These are phyloP conservation scores for Niveomyces coronatus DNA, from an alignment of 2,329 filamentous ascomycete genomes.

Conservation along the genomic window DNA sequence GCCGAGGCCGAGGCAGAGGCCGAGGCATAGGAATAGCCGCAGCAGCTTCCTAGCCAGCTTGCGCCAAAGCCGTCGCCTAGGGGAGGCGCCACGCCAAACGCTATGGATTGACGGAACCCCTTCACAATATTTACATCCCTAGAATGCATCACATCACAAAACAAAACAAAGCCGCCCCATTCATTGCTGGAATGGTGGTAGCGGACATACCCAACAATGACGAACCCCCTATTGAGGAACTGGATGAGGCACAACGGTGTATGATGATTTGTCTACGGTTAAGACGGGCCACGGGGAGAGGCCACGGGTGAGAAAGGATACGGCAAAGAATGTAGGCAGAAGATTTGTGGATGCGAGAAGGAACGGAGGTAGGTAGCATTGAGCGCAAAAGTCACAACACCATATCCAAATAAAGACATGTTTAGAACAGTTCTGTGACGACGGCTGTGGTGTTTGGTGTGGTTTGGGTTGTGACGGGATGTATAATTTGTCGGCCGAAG, in stretches of 20 bases:
- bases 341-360: too few species aligned
- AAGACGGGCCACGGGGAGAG: neutral
- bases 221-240: constrained; percentile 1
- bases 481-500: too few species aligned
- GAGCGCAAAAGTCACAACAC: constrained; percentile 9
- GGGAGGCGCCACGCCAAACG: neutral
- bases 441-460: neutral
- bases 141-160: constrained; percentile 8
- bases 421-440: neutral
- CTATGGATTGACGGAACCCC: neutral
- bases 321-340: too few species aligned
- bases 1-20: constrained; percentile 20
- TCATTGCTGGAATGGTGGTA: constrained; percentile 3
- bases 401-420: constrained; percentile 8
- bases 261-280: neutral
- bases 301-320: neutral
- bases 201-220: constrained; percentile 9
- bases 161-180: constrained; percentile 5
- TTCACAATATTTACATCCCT: neutral
- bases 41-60: too few species aligned
- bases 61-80: too few species aligned
- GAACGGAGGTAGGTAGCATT: constrained; percentile 8
- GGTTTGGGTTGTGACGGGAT: neutral
- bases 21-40: too few species aligned
- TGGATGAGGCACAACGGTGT: neutral